Base-by-base conservation (phyloP, 495 filamentous ascomycete species). In the Aspergillus mulundensis region DNA sequence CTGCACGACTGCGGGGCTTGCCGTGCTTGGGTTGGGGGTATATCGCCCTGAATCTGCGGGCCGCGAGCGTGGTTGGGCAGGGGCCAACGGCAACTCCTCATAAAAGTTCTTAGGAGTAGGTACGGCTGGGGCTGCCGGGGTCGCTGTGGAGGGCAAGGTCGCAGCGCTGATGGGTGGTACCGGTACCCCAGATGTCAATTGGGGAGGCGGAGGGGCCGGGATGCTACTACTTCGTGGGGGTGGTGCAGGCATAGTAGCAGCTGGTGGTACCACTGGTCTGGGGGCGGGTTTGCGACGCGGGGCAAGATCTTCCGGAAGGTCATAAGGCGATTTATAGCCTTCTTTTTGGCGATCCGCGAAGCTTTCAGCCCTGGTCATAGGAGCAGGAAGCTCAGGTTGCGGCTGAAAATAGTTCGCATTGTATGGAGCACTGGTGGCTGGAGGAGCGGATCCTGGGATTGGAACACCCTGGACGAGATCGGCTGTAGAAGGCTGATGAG, bases 271-370 rank as follows among this genome's bases (percentile, higher is more conserved):
- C 18, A 61, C 66, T 50, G 72, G 61, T 50, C 67, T 76, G 7
- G 65, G 63, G n/a, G 65, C 81, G 71, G 73, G 83, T 84, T 66
- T 73, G 70, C 82, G 80, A 25, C 87, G 86, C 51, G 83, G 82
- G 16, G 85, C 79, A 15, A 97, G 79, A 45, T 96, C 93, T 71
- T 95, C 90, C 2, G 94, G 94, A 4, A 98, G 80, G 69, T 98
- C 94, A 61, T 96, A 98, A 4, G 94, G 94, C 21, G 91, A 96
- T 28, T 84, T 80, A 66, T 97, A 98, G 10, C 93, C 92, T 40
- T 91, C 86, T 68, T 95, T 97, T 7, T 88, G 74, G 59, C 91
- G 93, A 64, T 91, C 87, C 5, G 82, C 88, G 68, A 95, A 98
- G 65, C 93, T 97, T 81, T 88, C 60, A 62, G 79, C 64, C 68